These are phyloP conservation scores for Lactarius akahatsu DNA, from an alignment of 768 basidiomycete genomes.

Conservation along the genomic window DNA sequence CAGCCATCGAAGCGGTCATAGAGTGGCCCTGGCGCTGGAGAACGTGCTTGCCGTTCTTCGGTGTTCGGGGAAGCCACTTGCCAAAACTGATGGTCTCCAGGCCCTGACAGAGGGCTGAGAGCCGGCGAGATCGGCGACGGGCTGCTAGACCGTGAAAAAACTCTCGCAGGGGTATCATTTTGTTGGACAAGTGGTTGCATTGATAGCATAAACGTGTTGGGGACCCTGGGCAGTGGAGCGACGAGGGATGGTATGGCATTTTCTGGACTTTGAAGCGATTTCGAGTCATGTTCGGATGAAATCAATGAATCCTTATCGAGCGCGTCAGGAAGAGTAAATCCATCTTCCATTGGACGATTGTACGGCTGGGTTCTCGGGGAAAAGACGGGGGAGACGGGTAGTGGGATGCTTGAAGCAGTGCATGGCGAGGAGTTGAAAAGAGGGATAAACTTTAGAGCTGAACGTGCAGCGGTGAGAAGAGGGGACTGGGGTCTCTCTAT, in stretches of 20 bases:
- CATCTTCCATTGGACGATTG: slow-evolving; percentile 2
- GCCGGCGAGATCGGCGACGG: slow-evolving; percentile 12
- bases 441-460: slow-evolving; percentile 4
- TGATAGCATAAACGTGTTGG: background rate
- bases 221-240: slow-evolving; percentile 9
- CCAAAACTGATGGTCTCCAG: slow-evolving; percentile 12
- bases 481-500: slow-evolving; percentile 5
- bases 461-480: background rate
- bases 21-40: slow-evolving; percentile 5
- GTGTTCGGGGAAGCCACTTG: slow-evolving; percentile 3
- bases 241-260: background rate
- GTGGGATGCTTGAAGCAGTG: slow-evolving; percentile 6
- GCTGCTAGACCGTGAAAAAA: slow-evolving; percentile 10
- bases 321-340: background rate
- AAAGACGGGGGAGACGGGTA: slow-evolving; percentile 6
- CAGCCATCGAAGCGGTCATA: background rate
- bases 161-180: background rate
- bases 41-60: background rate
- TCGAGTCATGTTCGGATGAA: slow-evolving; percentile 1
- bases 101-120: slow-evolving; percentile 7
- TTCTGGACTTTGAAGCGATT: background rate
- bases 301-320: slow-evolving; percentile 3
- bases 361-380: background rate
- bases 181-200: slow-evolving; percentile 10
- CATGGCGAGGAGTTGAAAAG: slow-evolving; percentile 10